Conservation (phyloP, 768 basidiomycete species). For the Collybia sordida region DNA sequence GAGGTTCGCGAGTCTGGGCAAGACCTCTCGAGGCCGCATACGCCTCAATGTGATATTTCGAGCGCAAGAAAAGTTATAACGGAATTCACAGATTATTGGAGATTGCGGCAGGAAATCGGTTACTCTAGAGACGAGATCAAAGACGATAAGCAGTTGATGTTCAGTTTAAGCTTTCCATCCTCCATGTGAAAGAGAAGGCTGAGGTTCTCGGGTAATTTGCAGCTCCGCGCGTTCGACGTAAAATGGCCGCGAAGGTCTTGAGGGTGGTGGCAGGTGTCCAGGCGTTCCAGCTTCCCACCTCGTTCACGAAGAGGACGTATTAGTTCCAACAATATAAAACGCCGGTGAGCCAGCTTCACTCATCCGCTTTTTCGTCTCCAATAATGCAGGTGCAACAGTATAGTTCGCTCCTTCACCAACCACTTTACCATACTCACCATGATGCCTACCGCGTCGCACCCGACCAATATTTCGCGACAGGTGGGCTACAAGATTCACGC, state of each 20-base stretch:
- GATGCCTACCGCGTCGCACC: conserved; percentile 22
- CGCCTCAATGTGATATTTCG: conserved; percentile 11
- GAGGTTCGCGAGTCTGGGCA: too few species aligned
- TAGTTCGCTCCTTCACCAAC: conserved; percentile 23
- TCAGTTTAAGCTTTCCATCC: conserved; percentile 13
- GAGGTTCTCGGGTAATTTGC: conserved; percentile 32
- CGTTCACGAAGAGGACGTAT: conserved; percentile 38
- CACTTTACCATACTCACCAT: conserved; percentile 23
- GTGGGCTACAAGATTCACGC: conserved; percentile 34
- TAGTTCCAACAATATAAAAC: conserved; percentile 49
- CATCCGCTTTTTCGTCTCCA: conserved; percentile 33
- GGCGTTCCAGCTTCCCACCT: conserved; percentile 42
- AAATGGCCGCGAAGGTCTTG: conserved; percentile 39
- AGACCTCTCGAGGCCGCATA: neutral
- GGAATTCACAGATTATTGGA: neutral
- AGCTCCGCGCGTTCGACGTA: conserved; percentile 46
- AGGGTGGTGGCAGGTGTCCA: conserved; percentile 44
- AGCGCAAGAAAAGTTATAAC: conserved; percentile 8
- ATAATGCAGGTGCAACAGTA: conserved; percentile 39
- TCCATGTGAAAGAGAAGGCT: conserved; percentile 31
- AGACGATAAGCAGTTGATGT: neutral
- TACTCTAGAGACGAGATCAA: conserved; percentile 13
- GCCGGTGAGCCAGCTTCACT: conserved; percentile 27
- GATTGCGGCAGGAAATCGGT: conserved; percentile 1
- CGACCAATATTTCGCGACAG: conserved; percentile 22